Base-by-base conservation (phyloP, 352 stramenopile genomes). In the Phytophthora ramorum region DNA sequence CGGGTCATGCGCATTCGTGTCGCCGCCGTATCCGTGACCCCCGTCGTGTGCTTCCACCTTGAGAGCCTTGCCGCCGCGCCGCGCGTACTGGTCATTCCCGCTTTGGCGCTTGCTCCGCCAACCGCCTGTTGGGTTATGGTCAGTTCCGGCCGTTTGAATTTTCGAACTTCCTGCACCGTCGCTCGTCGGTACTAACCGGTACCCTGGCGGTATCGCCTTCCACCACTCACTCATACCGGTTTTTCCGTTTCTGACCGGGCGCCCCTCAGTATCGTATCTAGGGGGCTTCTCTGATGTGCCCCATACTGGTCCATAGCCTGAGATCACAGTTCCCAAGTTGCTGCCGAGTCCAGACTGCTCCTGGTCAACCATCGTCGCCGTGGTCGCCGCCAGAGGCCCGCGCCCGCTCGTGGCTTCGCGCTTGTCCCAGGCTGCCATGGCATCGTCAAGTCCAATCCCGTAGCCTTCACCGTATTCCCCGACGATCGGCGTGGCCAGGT, bases 381-480 rank as follows among this genome's bases (percentile, higher is more conserved):
- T 7, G 17, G 9, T 3, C 20, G 12, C 37, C 16, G n/a, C n/a
- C n/a, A n/a, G n/a, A n/a, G n/a, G n/a, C n/a, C n/a, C n/a, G n/a
- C n/a, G n/a, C n/a, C n/a, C n/a, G n/a, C n/a, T n/a, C n/a, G n/a
- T n/a, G n/a, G n/a, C n/a, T n/a, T n/a, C n/a, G n/a, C 37, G 3
- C 5, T 20, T n/a, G n/a, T 58, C 51, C 16, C 28, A 24, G 24
- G 4, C 14, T 7, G 20, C 20, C 22, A 58, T 43, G 2, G 37
- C 47, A 14, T 12, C 43, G 12, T 62, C 54, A 8, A 53, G 54
- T 0, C 54, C 54, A 0, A 62, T 14, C 1, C 30, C 5, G 14
- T 54, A 28, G 0, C 54, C 54, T 37, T 62, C 54, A 3, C 54
- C 54, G 10, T 30, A 62, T 3, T 49, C 14, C 1, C 54, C 54